Conservation (phyloP, 441 rosid species). For the Syzygium syzygioides region DNA sequence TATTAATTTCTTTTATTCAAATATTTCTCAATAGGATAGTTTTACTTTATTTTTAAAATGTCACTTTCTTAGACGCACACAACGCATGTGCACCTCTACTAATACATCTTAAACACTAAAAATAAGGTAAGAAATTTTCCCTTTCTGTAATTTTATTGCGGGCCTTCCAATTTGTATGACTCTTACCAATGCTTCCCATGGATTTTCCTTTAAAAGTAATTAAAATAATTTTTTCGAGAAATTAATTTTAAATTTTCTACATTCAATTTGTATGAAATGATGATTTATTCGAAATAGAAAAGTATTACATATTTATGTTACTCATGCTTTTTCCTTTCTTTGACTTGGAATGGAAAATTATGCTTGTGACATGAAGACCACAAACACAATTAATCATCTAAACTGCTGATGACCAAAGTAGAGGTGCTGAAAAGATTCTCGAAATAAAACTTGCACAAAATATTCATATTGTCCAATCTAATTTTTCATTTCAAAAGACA, state of each 20-base stretch:
- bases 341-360: neutral
- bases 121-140: neutral
- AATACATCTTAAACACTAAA: neutral
- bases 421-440: neutral
- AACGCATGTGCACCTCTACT: neutral
- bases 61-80: neutral
- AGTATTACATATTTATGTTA: neutral
- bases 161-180: neutral
- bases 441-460: neutral
- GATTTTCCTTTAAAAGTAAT: neutral
- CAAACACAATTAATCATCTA: neutral
- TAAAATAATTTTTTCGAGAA: neutral
- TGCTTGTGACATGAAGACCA: neutral
- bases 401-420: neutral
- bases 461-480: neutral
- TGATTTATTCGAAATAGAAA: neutral
- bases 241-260: neutral
- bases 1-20: no score
- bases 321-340: neutral
- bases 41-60: neutral
- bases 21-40: no score
- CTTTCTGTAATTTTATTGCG: neutral
- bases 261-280: neutral
- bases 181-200: neutral
- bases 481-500: neutral